phyloP scores from a whole-genome alignment of 2,329 filamentous ascomycete genomes.

The Rutstroemia sp. region DNA sequence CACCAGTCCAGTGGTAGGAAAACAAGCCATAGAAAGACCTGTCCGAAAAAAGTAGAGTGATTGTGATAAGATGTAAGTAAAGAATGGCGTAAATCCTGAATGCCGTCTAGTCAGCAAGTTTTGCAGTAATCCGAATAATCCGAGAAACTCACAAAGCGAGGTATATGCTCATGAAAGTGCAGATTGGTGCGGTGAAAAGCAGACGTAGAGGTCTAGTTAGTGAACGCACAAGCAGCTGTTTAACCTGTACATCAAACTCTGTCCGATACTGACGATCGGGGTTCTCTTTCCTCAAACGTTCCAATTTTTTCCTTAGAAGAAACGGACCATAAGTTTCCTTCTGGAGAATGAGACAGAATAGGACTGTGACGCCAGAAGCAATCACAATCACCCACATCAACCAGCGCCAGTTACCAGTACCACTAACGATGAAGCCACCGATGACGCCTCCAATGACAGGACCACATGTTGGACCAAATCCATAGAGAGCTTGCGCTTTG shows the following conservation, averaged over 20 bases:
- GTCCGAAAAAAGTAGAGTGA: neutral
- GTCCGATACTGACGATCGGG: neutral
- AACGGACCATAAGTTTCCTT: neutral
- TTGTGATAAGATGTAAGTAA: neutral
- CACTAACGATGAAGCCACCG: constrained; percentile 33
- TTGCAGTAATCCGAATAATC: neutral
- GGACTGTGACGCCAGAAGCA: neutral
- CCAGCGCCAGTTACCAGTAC: constrained; percentile 42
- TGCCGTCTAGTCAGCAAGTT: neutral
- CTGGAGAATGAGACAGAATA: neutral
- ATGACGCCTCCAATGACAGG: constrained; percentile 28
- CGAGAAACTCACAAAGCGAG: neutral
- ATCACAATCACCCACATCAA: constrained; percentile 19
- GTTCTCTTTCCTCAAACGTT: neutral
- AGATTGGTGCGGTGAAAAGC: neutral
- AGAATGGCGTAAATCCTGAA: neutral
- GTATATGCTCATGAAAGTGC: neutral
- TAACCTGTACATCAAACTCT: neutral
- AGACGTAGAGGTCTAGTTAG: neutral
- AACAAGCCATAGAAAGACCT: neutral
- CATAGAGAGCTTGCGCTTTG: constrained; percentile 26
- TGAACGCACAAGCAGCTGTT: neutral
- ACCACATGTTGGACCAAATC: constrained; percentile 23
- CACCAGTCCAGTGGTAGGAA: neutral
- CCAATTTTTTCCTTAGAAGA: neutral